Percentiles rank a stretch among this genome's conserved stretches.
These are phyloP conservation scores for Aspergillus latus DNA, from an alignment of 2,329 filamentous ascomycete genomes.

Conservation along the genomic window DNA sequence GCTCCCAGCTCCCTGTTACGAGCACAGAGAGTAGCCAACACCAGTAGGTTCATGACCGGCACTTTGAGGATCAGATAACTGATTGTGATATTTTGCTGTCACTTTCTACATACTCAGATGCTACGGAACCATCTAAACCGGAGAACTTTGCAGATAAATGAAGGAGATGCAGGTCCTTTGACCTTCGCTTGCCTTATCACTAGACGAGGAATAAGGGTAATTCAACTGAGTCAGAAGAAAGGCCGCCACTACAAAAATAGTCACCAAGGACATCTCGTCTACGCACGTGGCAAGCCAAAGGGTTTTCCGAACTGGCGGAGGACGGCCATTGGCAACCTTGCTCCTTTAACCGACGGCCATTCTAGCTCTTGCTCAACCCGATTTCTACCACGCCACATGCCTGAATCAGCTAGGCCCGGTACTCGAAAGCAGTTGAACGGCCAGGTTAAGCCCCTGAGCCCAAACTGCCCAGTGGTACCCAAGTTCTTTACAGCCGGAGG, in stretches of 20 bases:
- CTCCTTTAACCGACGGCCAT: conserved; percentile 4
- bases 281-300: not conserved
- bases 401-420: not conserved
- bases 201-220: conserved; percentile 1
- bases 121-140: not conserved
- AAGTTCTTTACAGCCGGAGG: conserved; percentile 3
- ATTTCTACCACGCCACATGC: conserved; percentile 2
- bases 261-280: not conserved
- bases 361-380: not conserved
- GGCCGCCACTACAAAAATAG: not conserved
- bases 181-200: conserved; percentile 1
- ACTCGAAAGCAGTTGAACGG: not conserved
- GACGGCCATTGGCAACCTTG: conserved; percentile 3
- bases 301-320: not conserved
- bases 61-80: not conserved
- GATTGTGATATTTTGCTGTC: not conserved
- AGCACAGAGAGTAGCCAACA: no score
- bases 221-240: not conserved
- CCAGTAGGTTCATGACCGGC: no score
- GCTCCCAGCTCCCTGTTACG: no score
- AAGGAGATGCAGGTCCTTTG: not conserved
- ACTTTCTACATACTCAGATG: not conserved
- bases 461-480: not conserved
- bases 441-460: conserved; percentile 1
- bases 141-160: conserved; percentile 5